Percentiles rank a stretch among this genome's conserved stretches.
Conservation (phyloP, 179 eudicot genomes). For the Carnegiea gigantea region DNA sequence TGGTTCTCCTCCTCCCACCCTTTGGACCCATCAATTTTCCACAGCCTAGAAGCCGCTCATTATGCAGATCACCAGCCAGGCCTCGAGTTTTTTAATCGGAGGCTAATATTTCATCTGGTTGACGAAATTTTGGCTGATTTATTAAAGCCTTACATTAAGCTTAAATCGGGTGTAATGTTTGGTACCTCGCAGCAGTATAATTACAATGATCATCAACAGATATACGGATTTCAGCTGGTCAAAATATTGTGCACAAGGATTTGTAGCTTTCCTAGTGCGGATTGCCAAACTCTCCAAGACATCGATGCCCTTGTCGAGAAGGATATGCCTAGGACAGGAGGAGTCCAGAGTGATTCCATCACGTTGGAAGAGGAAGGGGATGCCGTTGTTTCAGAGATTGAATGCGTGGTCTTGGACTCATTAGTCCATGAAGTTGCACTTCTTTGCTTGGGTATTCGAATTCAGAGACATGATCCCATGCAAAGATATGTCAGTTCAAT, state of each 20-base stretch:
- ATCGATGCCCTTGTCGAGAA: slow-evolving; percentile 56
- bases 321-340: slow-evolving; percentile 37
- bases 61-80: slow-evolving; percentile 19
- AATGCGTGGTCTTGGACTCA: slow-evolving; percentile 41
- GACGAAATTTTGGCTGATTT: slow-evolving; percentile 57
- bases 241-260: slow-evolving; percentile 42
- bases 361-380: slow-evolving; percentile 48
- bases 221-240: slow-evolving; percentile 41
- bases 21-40: slow-evolving; percentile 61
- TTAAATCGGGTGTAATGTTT: slow-evolving; percentile 18
- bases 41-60: slow-evolving; percentile 45
- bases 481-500: neutral
- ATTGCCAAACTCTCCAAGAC: slow-evolving; percentile 60
- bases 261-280: slow-evolving; percentile 39
- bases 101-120: slow-evolving; percentile 57
- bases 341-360: slow-evolving; percentile 7
- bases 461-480: neutral
- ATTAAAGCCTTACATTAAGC: slow-evolving; percentile 30
- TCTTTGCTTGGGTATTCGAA: neutral
- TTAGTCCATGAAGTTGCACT: slow-evolving; percentile 43
- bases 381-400: slow-evolving; percentile 45
- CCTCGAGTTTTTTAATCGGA: slow-evolving; percentile 41
- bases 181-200: neutral
- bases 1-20: slow-evolving; percentile 65
- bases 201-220: slow-evolving; percentile 4